A percentile compares a stretch with the other conserved stretches of the same genome.
These are phyloP conservation scores for Microbotryum lychnidis-dioicae DNA, from an alignment of 1,284 basidiomycete genomes.

Conservation along the genomic window DNA sequence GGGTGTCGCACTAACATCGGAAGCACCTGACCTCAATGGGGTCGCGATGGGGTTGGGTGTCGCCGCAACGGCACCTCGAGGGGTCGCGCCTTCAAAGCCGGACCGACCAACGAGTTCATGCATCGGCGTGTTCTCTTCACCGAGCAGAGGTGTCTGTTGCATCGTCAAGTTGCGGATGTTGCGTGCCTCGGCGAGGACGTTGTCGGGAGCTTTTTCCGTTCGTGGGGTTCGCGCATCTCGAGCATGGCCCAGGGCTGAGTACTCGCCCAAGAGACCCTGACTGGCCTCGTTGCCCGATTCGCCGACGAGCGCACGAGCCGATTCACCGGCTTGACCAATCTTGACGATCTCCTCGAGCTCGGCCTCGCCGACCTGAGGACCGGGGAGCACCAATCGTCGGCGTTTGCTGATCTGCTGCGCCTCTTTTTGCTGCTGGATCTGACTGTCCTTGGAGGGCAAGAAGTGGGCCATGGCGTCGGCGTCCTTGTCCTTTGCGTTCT, in stretches of 20 bases:
- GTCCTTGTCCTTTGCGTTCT: conserved; percentile 46
- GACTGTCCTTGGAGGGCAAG: conserved; percentile 84
- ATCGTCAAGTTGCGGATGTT: conserved; percentile 88
- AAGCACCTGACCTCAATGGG: conserved; percentile 51
- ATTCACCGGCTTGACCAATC: conserved; percentile 87
- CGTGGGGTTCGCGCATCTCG: conserved; percentile 85
- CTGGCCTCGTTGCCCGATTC: conserved; percentile 71
- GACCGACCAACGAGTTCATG: conserved; percentile 61
- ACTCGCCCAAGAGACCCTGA: conserved; percentile 77
- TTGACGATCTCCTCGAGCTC: conserved; percentile 99
- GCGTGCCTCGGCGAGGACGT: conserved; percentile 84
- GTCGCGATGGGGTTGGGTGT: conserved; percentile 95
- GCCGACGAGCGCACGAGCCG: conserved; percentile 69
- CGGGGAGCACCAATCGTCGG: conserved; percentile 74
- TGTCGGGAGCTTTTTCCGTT: conserved; percentile 74
- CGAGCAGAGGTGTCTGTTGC: conserved; percentile 86
- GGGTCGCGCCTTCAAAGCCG: conserved; percentile 84
- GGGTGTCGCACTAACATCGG: conserved; percentile 57
- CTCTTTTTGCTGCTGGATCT: conserved; percentile 94
- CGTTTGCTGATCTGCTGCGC: conserved; percentile 89
- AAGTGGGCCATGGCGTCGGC: conserved; percentile 77
- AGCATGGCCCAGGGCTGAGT: conserved; percentile 69
- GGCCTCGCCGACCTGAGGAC: conserved; percentile 87
- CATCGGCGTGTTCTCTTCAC: conserved; percentile 91
- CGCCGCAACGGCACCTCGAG: conserved; percentile 74